These are phyloP conservation scores for Phytophthora crassamura DNA, from an alignment of 352 stramenopile genomes.

Conservation along the genomic window DNA sequence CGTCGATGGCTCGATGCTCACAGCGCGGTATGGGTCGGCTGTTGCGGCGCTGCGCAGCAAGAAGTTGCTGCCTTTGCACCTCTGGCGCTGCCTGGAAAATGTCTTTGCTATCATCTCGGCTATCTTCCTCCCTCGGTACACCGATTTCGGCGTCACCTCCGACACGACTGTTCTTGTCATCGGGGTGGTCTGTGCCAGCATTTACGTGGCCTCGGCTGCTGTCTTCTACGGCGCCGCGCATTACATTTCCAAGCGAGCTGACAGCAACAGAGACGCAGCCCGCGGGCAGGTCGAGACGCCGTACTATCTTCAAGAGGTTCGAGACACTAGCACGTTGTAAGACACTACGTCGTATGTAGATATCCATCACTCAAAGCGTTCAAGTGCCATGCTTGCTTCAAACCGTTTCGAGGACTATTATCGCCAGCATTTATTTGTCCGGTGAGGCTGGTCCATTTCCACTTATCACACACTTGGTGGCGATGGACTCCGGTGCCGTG, in stretches of 20 bases:
- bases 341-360: neutral
- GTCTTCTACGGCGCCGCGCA: conserved; percentile 37
- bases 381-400: neutral
- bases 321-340: conserved; percentile 3
- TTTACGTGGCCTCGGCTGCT: conserved; percentile 41
- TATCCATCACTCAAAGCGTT: neutral
- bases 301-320: conserved; percentile 11
- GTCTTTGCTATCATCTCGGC: conserved; percentile 47
- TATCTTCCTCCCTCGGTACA: conserved; percentile 54
- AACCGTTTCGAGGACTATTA: too few relatives aligned
- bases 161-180: conserved; percentile 47
- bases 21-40: conserved; percentile 37
- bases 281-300: neutral
- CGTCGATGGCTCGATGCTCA: conserved; percentile 58
- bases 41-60: conserved; percentile 40
- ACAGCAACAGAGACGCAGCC: neutral
- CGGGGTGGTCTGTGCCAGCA: conserved; percentile 41
- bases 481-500: conserved; percentile 18
- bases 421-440: conserved; percentile 29
- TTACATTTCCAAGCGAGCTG: conserved; percentile 1
- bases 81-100: conserved; percentile 70
- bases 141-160: conserved; percentile 59
- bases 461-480: conserved; percentile 22
- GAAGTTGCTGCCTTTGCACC: conserved; percentile 51
- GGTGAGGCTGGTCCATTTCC: conserved; percentile 17